Evolutionary conservation across 768 basidiomycete species (phyloP).

Genomic region (Lenzites betulinus): DNA sequence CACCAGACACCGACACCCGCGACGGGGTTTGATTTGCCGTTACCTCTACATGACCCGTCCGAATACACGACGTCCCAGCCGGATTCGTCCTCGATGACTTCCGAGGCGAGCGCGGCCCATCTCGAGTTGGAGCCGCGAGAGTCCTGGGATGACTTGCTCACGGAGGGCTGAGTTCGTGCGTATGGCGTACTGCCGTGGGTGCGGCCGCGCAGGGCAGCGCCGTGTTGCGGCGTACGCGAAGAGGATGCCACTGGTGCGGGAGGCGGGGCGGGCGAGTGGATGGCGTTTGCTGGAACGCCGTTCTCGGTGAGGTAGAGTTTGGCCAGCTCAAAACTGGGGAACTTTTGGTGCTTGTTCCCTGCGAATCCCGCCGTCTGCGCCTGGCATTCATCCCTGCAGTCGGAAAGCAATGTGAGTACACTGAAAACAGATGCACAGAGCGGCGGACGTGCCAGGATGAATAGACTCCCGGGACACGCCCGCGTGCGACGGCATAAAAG

Average conservation of each 20-base stretch:
- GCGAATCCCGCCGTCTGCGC: slow-evolving; percentile 65
- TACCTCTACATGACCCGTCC: slow-evolving; percentile 87
- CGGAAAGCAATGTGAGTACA: not conserved
- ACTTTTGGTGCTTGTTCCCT: slow-evolving; percentile 68
- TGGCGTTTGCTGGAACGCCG: slow-evolving; percentile 1
- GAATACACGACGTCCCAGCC: slow-evolving; percentile 65
- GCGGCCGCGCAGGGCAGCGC: not conserved
- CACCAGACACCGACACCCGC: slow-evolving; percentile 94
- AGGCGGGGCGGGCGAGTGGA: not conserved
- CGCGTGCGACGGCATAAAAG: slow-evolving; percentile 77
- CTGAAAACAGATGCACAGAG: not conserved
- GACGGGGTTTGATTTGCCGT: slow-evolving; percentile 64
- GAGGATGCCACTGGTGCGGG: not conserved
- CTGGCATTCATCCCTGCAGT: slow-evolving; percentile 68
- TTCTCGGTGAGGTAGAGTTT: slow-evolving; percentile 47
- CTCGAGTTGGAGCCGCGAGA: not conserved
- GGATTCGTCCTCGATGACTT: slow-evolving; percentile 28
- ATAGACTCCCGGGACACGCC: slow-evolving; percentile 67
- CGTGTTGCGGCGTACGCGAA: not conserved
- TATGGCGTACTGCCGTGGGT: slow-evolving; percentile 1
- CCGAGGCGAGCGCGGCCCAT: slow-evolving; percentile 13
- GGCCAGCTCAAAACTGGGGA: slow-evolving; percentile 58
- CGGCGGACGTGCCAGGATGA: slow-evolving; percentile 56
- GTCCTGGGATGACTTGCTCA: not conserved
- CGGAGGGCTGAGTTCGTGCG: not conserved